Evolutionary conservation across 139 green algal species (phyloP), one percentile per base, ranked within the genome.

Genomic region (Chlorella sp.): DNA sequence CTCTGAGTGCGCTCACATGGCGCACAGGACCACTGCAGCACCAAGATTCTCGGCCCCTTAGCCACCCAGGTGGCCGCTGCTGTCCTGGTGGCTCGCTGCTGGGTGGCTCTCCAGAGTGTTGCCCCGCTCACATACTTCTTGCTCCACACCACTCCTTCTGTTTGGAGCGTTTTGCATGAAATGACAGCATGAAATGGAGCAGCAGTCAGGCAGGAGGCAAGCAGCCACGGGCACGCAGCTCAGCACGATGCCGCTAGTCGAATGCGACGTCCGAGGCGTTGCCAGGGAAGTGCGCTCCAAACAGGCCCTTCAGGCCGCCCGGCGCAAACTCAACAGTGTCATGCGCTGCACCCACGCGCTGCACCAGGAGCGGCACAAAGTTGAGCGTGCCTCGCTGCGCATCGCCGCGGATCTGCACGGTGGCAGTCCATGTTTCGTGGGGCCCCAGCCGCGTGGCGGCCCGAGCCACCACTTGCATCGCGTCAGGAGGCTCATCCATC

Each of bases 281-380:
- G 78, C 62, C 78, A 54, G 73, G 38, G 51, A 60, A 60, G 13
- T 60, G 51, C 51, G 51, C 51, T 8, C 77, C 77, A 34, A 74
- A 48, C 58, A 86, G 28, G 22, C 30, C 5, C 24, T 34, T 32
- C 6, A 86, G 22, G 5, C 72, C 70, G 9, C 13, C 38, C 6
- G 34, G 54, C 8, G 34, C 36, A 30, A 80, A 80, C 36, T 56
- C 28, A 5, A 86, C 54, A 2, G 51, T 86, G 62, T 86, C 68
- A 7, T 58, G 44, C 8, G 81, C 38, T 8, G 81, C 69, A 5
- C 46, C 81, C 32, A 62, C 43, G 32, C 54, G 81, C 70, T 86
- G 70, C 56, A 86, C 22, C 26, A 36, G 54, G 40, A 86, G 48
- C 40, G 81, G 81, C 81, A 75, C 81, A 74, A 81, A 86, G 20